Percentiles rank a stretch among this genome's conserved stretches.
Evolutionary conservation across 495 filamentous ascomycete genomes (phyloP).

Genomic region (Neurospora discreta): DNA sequence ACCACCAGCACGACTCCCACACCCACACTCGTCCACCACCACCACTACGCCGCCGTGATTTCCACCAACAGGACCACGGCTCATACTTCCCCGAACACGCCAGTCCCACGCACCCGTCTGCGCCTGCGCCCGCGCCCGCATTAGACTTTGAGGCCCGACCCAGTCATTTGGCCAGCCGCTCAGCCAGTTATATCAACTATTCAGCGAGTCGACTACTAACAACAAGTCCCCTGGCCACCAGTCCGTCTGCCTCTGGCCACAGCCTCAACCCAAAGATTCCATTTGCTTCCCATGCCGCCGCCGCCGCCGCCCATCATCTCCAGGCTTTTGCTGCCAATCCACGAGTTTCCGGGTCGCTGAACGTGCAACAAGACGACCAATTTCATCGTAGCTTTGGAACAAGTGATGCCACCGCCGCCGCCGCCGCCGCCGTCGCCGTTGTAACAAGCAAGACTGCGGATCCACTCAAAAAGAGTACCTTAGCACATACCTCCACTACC

Average conservation of each 20-base stretch:
- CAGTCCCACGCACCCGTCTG: not conserved
- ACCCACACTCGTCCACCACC: not conserved
- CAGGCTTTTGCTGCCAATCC: constrained; percentile 21
- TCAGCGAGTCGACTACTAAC: not conserved
- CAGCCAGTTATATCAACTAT: not conserved
- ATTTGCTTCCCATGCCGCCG: constrained; percentile 26
- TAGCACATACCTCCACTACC: constrained; percentile 1
- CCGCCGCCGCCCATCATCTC: constrained; percentile 24
- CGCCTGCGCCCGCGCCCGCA: not conserved
- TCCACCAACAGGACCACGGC: constrained; percentile 7
- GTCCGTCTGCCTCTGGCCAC: not conserved
- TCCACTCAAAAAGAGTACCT: constrained; percentile 18
- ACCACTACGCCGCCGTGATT: constrained; percentile 1
- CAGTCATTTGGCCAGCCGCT: not conserved
- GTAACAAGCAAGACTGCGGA: not conserved
- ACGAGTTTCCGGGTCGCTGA: constrained; percentile 19
- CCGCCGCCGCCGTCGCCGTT: too few relatives aligned
- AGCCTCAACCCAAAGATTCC: constrained; percentile 3
- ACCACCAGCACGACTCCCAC: not conserved
- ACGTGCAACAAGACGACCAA: constrained; percentile 27
- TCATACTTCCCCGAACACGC: constrained; percentile 10
- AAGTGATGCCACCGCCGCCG: not conserved
- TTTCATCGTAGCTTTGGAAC: constrained; percentile 36
- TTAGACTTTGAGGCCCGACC: not conserved
- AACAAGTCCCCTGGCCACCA: not conserved